Percentiles rank a stretch among this genome's conserved stretches.
Evolutionary conservation across 495 filamentous ascomycete genomes (phyloP).

Genomic region (Halenospora varia): DNA sequence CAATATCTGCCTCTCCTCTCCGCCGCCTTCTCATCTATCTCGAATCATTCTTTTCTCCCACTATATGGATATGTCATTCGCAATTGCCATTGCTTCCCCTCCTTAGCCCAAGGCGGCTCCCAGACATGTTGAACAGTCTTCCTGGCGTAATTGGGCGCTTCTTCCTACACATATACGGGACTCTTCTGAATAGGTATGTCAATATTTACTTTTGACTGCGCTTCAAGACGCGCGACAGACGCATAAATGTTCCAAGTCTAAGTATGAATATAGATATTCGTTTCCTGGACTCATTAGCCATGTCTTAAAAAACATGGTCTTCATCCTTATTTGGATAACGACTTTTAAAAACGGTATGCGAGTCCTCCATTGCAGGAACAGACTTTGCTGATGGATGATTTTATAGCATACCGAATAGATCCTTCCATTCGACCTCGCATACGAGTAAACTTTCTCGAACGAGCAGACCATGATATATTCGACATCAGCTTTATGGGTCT

Average conservation of each 20-base stretch:
- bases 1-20: too few species aligned
- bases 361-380: too few species aligned
- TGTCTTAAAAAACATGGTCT: constrained; percentile 12
- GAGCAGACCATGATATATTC: constrained; percentile 8
- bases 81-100: too few species aligned
- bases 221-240: too few species aligned
- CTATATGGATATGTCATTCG: too few species aligned
- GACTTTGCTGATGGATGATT: too few species aligned
- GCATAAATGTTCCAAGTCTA: too few species aligned
- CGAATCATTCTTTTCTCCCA: too few species aligned
- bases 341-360: constrained; percentile 15
- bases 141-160: constrained; percentile 5
- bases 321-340: constrained; percentile 14
- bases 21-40: too few species aligned
- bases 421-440: constrained; percentile 11
- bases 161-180: constrained; percentile 13
- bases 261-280: constrained; percentile 10
- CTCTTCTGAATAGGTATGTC: constrained; percentile 13
- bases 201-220: too few species aligned
- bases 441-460: constrained; percentile 7
- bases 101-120: neutral
- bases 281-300: constrained; percentile 10
- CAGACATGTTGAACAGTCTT: neutral
- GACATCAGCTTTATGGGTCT: constrained; percentile 6
- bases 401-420: constrained; percentile 10